Evolutionary conservation across 257 asterid species (phyloP).

Genomic region (Ehretia macrophylla): DNA sequence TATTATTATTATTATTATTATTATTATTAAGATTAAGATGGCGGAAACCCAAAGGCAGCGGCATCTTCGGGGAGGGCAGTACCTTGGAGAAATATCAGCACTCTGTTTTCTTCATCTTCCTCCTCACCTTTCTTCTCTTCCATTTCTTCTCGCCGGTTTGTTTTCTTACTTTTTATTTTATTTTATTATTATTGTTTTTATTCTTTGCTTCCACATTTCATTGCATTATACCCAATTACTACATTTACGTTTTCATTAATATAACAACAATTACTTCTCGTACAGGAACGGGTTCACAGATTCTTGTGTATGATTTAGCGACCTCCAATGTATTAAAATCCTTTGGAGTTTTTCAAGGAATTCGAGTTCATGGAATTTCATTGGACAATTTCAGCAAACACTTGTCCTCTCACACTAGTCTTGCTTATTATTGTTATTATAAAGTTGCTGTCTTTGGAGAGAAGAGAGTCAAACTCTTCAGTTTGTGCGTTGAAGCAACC

Average conservation of each 20-base stretch:
- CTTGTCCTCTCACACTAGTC: slow-evolving; percentile 11
- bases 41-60: slow-evolving; percentile 19
- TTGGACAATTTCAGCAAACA: slow-evolving; percentile 30
- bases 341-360: slow-evolving; percentile 76
- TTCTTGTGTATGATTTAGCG: slow-evolving; percentile 53
- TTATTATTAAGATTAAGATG: not conserved
- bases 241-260: too few species aligned
- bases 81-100: slow-evolving; percentile 92
- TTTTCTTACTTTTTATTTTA: not conserved
- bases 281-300: slow-evolving; percentile 88
- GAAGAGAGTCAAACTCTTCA: slow-evolving; percentile 77
- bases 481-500: slow-evolving; percentile 35
- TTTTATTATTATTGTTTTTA: not conserved
- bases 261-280: not conserved
- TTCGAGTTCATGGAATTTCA: slow-evolving; percentile 87
- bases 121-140: slow-evolving; percentile 41
- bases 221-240: not conserved
- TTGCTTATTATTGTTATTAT: slow-evolving; percentile 22
- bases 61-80: slow-evolving; percentile 52
- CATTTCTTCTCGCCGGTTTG: slow-evolving; percentile 80
- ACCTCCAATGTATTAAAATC: slow-evolving; percentile 41
- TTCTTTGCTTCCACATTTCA: not conserved
- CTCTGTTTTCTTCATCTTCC: slow-evolving; percentile 82
- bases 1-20: too few species aligned
- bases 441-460: slow-evolving; percentile 72